Evolutionary conservation across 1,284 basidiomycete genomes (phyloP), one percentile per base, ranked within the genome.

Genomic region (Erythrobasidium hasegawianum): DNA sequence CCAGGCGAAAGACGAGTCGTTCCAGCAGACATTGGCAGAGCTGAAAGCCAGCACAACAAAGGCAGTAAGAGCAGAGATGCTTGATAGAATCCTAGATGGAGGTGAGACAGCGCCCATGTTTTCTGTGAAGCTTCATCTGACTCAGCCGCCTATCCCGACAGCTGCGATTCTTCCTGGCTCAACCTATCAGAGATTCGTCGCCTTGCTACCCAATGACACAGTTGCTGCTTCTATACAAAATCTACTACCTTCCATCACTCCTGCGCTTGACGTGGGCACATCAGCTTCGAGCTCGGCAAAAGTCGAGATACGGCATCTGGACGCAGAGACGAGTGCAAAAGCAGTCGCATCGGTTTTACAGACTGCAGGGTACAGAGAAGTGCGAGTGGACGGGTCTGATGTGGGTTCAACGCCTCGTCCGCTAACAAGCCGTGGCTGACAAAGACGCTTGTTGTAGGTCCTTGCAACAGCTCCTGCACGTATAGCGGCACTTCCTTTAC

Each of bases 31-130:
- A 11, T 58, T 65, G 18, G 62, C 57, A 24, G 41, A 65, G 38
- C 43, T 65, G 11, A 65, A 65, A 39, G 47, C 26, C 1, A 57
- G 50, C 7, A 57, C 55, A 4, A 65, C 43, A 27, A 38, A 58
- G 45, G 38, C 62, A 52, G 64, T 67, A 24, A 18, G 64, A 22
- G 45, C 64, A 59, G 64, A 88, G 74, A 84, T 90, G 79, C 78
- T 89, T 38, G 88, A 90, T 75, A 81, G 88, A 70, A 77, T 90
- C 64, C 78, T 89, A 20, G 88, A 87, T 76, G 81, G 82, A 81
- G 88, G 88, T 89, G 73, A 54, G 79, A 76, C 33, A 64, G 57
- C 26, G 68, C 59, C 59, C 49, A 59, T 64, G 49, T 68, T n/a
- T 61, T 66, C 72, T 16, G 52, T 61, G 68, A 89, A 88, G 87